Conservation (phyloP, 2,329 filamentous ascomycete genomes). For the Pseudogymnoascus destructans region DNA sequence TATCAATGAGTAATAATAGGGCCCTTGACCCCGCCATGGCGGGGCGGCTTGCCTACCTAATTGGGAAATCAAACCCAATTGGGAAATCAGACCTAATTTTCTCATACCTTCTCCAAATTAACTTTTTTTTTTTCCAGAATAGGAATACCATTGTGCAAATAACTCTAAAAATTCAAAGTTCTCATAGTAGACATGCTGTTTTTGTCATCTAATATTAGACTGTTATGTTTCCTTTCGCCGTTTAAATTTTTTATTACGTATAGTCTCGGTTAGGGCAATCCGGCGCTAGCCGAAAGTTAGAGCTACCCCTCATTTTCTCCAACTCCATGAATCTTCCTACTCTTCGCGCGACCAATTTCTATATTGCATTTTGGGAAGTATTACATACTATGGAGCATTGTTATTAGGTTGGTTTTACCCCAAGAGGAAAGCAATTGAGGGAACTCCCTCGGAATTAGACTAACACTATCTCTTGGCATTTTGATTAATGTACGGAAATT, state of each 20-base stretch:
- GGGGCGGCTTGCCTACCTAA: slow-evolving; percentile 5
- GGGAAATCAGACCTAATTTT: slow-evolving; percentile 2
- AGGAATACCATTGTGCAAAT: neutral
- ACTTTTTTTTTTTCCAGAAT: neutral
- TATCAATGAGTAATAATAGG: neutral
- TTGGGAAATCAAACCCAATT: neutral
- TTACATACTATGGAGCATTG: neutral
- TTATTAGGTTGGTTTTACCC: neutral
- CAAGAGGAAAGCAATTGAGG: neutral
- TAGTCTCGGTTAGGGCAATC: neutral
- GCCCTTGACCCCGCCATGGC: neutral
- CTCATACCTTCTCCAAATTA: neutral
- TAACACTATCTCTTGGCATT: neutral
- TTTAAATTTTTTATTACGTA: neutral
- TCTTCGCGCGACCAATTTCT: neutral
- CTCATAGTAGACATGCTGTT: neutral
- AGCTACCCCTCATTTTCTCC: neutral
- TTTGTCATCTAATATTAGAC: neutral
- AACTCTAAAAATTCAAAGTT: neutral
- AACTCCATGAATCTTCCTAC: neutral
- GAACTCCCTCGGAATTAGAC: neutral
- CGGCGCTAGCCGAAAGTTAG: neutral
- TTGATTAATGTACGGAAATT: neutral
- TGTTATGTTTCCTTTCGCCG: neutral
- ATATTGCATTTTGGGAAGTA: neutral